Conservation (phyloP, 371 early-diverging fungal genomes). For the Mortierella sp. region DNA sequence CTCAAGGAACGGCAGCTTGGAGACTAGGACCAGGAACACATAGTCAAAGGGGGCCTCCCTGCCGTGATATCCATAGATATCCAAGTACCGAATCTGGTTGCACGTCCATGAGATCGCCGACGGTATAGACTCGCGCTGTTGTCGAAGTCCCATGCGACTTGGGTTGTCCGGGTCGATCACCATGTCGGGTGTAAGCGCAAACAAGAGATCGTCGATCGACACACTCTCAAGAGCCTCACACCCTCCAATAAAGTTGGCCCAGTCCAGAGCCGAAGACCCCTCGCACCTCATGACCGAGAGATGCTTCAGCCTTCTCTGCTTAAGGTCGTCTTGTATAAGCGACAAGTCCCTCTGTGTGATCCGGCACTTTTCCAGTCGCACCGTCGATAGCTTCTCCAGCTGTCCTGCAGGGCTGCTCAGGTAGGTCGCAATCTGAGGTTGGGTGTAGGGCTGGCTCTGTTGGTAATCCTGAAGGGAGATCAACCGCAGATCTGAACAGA, state of each 20-base stretch:
- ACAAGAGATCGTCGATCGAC: conserved; percentile 11
- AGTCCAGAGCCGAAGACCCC: not conserved
- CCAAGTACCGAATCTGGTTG: conserved; percentile 24
- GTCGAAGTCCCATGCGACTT: not conserved
- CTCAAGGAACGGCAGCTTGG: conserved; percentile 22
- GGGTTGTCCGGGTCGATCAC: not conserved
- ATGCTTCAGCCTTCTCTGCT: conserved; percentile 11
- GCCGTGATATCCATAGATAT: conserved; percentile 15
- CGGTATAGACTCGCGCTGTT: not conserved
- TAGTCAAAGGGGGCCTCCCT: conserved; percentile 14
- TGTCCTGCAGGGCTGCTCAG: not conserved
- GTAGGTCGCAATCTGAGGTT: not conserved
- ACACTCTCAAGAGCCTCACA: conserved; percentile 25
- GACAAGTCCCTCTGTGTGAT: not conserved
- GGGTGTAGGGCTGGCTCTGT: not conserved
- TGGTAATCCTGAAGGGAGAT: conserved; percentile 8
- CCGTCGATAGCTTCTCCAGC: not conserved
- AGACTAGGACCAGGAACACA: conserved; percentile 22
- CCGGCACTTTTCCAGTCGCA: conserved; percentile 1
- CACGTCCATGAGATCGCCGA: conserved; percentile 27
- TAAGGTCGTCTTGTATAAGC: conserved; percentile 12
- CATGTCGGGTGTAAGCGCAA: not conserved
- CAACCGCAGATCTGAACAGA: conserved; percentile 21
- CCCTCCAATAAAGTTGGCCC: conserved; percentile 23
- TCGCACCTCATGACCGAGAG: conserved; percentile 15